Conservation (phyloP, 2,329 filamentous ascomycete species). For the Scedosporium boydii region DNA sequence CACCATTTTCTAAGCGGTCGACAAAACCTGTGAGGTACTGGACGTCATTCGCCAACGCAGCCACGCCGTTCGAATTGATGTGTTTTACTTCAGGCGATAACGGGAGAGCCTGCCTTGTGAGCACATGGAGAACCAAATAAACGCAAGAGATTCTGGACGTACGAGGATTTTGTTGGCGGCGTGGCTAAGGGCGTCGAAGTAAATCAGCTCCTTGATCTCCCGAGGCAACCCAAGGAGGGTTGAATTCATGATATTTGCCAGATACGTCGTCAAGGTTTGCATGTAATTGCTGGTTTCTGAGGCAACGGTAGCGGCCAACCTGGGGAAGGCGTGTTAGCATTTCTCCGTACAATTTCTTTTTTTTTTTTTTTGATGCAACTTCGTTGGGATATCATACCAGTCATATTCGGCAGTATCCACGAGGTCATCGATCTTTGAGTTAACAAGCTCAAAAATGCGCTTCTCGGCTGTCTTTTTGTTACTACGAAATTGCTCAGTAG, state of each 20-base stretch:
- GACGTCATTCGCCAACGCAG: constrained; percentile 73
- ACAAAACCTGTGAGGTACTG: constrained; percentile 80
- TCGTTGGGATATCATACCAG: constrained; percentile 44
- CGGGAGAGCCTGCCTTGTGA: constrained; percentile 50
- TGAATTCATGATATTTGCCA: constrained; percentile 93
- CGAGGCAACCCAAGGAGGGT: constrained; percentile 87
- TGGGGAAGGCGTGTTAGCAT: constrained; percentile 17
- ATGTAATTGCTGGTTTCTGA: constrained; percentile 85
- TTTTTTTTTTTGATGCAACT: too few species aligned
- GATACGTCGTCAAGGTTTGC: constrained; percentile 84
- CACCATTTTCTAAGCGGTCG: constrained; percentile 68
- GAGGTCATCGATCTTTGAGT: constrained; percentile 96
- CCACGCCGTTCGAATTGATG: constrained; percentile 81
- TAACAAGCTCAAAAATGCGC: constrained; percentile 95
- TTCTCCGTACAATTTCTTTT: not conserved
- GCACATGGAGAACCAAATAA: constrained; percentile 11
- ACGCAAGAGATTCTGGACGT: constrained; percentile 15
- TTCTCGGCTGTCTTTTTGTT: constrained; percentile 97
- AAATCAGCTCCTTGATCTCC: constrained; percentile 95
- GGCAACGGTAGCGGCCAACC: constrained; percentile 47
- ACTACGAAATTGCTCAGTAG: constrained; percentile 75
- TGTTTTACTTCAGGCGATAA: constrained; percentile 69
- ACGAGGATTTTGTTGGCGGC: constrained; percentile 79
- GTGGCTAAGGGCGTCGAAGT: constrained; percentile 91
- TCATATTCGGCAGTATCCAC: constrained; percentile 97